Evolutionary conservation across 495 filamentous ascomycete genomes (phyloP).

Genomic region (Chaetomidium leptoderma): DNA sequence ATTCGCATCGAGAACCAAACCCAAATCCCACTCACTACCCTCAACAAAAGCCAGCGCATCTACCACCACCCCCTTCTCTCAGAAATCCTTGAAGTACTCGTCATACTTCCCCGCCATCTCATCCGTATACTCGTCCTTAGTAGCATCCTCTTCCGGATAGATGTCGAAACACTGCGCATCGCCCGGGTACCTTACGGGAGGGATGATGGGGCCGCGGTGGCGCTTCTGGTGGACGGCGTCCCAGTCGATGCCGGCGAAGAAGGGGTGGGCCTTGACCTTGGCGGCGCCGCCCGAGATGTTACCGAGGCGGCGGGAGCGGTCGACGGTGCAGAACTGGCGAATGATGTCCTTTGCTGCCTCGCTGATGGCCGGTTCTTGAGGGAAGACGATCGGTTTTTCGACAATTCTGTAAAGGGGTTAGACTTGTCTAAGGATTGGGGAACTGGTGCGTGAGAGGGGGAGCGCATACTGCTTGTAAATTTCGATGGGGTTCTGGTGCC

Average conservation of each 20-base stretch:
- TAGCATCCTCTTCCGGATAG: conserved; percentile 60
- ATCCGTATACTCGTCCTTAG: conserved; percentile 60
- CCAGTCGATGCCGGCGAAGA: conserved; percentile 83
- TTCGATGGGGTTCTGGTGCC: conserved; percentile 92
- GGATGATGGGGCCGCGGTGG: conserved; percentile 78
- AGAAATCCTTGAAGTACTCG: conserved; percentile 75
- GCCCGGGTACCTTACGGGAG: conserved; percentile 70
- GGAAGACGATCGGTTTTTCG: conserved; percentile 67
- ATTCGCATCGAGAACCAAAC: background rate
- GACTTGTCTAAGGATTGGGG: background rate
- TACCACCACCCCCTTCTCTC: background rate
- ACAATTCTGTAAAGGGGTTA: conserved; percentile 54
- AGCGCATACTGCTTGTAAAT: conserved; percentile 78
- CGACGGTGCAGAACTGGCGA: conserved; percentile 78
- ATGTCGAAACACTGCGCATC: conserved; percentile 90
- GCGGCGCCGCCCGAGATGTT: conserved; percentile 79
- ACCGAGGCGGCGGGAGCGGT: conserved; percentile 79
- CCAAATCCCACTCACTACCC: background rate
- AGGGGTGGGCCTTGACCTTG: conserved; percentile 80
- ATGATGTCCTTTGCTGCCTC: conserved; percentile 79
- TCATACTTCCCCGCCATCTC: conserved; percentile 74
- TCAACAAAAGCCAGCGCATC: background rate
- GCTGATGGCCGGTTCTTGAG: conserved; percentile 59
- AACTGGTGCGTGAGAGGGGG: conserved; percentile 20
- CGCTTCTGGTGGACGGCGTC: conserved; percentile 69